These are phyloP conservation scores for Neurospora sp. DNA, from an alignment of 495 filamentous ascomycete species.

Conservation along the genomic window DNA sequence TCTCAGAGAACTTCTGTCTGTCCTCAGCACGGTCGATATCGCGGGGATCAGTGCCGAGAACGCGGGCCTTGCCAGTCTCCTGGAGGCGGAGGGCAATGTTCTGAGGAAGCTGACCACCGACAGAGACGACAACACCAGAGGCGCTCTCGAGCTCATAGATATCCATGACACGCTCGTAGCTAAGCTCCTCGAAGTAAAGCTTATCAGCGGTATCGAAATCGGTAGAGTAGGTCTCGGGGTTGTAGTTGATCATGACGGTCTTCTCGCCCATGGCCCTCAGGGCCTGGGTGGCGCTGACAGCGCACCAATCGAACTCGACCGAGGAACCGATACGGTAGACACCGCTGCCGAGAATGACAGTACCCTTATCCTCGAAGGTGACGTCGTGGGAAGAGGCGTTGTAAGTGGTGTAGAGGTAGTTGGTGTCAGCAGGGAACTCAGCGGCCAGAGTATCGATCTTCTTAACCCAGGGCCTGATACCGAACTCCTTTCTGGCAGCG, in stretches of 20 bases:
- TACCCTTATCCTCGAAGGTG: slow-evolving; percentile 87
- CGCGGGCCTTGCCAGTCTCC: slow-evolving; percentile 75
- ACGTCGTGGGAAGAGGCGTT: slow-evolving; percentile 95
- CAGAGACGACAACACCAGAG: slow-evolving; percentile 84
- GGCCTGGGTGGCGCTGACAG: slow-evolving; percentile 84
- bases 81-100: slow-evolving; percentile 96
- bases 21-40: slow-evolving; percentile 98
- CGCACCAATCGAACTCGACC: slow-evolving; percentile 99
- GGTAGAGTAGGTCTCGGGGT: slow-evolving; percentile 81
- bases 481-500: slow-evolving; percentile 73
- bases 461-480: slow-evolving; percentile 85
- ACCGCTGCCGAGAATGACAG: slow-evolving; percentile 80
- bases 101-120: slow-evolving; percentile 92
- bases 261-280: slow-evolving; percentile 86
- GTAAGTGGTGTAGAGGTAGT: slow-evolving; percentile 97
- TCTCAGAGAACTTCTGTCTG: slow-evolving; percentile 95
- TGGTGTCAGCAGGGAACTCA: slow-evolving; percentile 95
- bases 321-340: slow-evolving; percentile 96
- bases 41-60: slow-evolving; percentile 82
- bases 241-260: slow-evolving; percentile 97
- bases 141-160: slow-evolving; percentile 91
- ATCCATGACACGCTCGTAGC: slow-evolving; percentile 97
- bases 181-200: slow-evolving; percentile 94
- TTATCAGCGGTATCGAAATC: slow-evolving; percentile 93
- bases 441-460: slow-evolving; percentile 96